Evolutionary conservation across 2,329 filamentous ascomycete genomes (phyloP), one percentile per base, ranked within the genome.

Genomic region (Phaeosphaeria sp.): DNA sequence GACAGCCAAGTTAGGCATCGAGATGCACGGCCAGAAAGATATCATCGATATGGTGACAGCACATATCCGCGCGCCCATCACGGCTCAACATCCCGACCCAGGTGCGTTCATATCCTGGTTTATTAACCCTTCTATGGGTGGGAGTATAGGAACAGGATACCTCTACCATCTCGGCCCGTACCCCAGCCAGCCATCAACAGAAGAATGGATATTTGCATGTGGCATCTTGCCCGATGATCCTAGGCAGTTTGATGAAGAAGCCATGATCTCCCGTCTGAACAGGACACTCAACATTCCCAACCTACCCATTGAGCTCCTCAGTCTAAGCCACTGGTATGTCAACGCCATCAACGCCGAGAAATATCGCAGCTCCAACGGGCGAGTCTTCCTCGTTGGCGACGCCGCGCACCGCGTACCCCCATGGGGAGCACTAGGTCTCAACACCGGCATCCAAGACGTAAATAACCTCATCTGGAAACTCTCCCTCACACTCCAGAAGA

Each of bases 391-490:
- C 21, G 68, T 72, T 4, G 77, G 77, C 11, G 77, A 79, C 55
- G 72, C 76, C 3, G 76, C 77, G 0, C 77, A 79, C 62, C 63
- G 63, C 23, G 69, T 76, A 36, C 75, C 76, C 18, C 76, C 77
- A 0, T 74, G 71, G 64, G 74, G 75, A 17, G 77, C 71, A 6
- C 67, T 78, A 2, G 77, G 77, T 2, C 62, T 73, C 53, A 79
- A 79, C 52, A 77, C 74, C 1, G 77, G 75, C 13, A 63, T 78
- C 2, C 73, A 77, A 55, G 77, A 79, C 53, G 73, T 68, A 0
- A 70, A 75, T 36, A 78, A 78, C 54, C 64, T 79, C 9, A 66
- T 72, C 3, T 79, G 77, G 77, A 79, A 79, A 55, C 64, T 78
- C 7, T 67, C 67, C 17, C 60, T 73, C 17, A 72, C 67, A 6